Conservation (phyloP, 805 yeast genomes). For the Candida tammaniensis region DNA sequence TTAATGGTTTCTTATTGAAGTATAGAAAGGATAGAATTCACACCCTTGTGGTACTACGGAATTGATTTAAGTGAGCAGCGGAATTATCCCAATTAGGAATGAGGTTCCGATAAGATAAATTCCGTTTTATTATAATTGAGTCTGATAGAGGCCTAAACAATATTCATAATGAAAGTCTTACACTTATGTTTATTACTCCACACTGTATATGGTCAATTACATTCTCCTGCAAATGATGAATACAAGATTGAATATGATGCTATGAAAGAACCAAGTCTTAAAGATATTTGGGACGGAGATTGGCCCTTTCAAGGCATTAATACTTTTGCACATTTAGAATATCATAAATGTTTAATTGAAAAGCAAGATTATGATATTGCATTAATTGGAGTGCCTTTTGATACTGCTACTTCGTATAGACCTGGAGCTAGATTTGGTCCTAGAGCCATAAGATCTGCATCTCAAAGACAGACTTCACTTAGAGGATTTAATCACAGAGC, state of each 20-base stretch:
- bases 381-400: slow-evolving; percentile 77
- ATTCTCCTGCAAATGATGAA: slow-evolving; percentile 7
- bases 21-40: no score
- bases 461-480: slow-evolving; percentile 65
- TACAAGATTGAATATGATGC: slow-evolving; percentile 8
- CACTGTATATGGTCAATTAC: slow-evolving; percentile 8
- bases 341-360: slow-evolving; percentile 54
- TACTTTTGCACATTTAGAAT: slow-evolving; percentile 73
- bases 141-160: no score
- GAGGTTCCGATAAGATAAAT: no score
- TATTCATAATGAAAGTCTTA: no score
- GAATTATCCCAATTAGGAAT: no score
- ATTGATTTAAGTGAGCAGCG: no score
- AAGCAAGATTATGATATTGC: slow-evolving; percentile 63
- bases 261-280: slow-evolving; percentile 36
- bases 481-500: slow-evolving; percentile 73
- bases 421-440: slow-evolving; percentile 88
- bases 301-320: slow-evolving; percentile 72
- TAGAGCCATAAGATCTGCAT: slow-evolving; percentile 61
- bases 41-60: no score
- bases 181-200: no score
- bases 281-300: slow-evolving; percentile 66
- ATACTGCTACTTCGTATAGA: slow-evolving; percentile 75
- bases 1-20: no score
- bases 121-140: no score